Evolutionary conservation across 192 early-diverging fungal genomes (phyloP), one percentile per base, ranked within the genome.

Genomic region (Backusella circina): DNA sequence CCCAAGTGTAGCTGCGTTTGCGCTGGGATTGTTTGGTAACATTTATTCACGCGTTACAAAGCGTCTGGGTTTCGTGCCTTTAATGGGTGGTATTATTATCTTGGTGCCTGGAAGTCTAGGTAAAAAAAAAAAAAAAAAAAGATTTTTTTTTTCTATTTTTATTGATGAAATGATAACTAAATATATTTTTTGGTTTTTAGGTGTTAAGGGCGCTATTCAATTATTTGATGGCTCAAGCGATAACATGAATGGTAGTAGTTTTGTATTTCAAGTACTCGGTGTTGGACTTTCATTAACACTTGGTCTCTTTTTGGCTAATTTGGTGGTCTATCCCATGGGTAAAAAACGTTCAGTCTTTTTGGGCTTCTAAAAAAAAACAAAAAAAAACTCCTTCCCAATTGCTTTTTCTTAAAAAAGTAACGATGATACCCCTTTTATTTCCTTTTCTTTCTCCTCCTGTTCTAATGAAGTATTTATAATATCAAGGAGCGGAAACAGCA

Each of bases 31-130:
- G 38, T 84, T 89, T 38, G 86, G 89, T 28, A 96, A 97, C 77
- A 75, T 93, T 33, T 90, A 95, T 79, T 91, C 92, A 5, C 85
- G 91, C 5, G 71, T 97, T 21, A 90, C 90, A 26, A 86, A 91
- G 69, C 83, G 89, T 32, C 87, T 92, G 7, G 93, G 92, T 7
- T 89, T 96, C 79, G 93, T 90, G 36, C 92, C 93, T 13, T 88
- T 96, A 39, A 80, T 96, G 33, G 90, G 91, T 65, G 95, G 95
- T 30, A 92, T 96, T 6, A 80, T 93, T 54, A 80, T 96, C 39
- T 83, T 95, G 75, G 94, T 95, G 0, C 96, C 95, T 6, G 95
- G 95, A 57, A 89, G 87, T 77, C 79, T 95, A n/a, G 93, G 93
- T 38, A 65, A 70, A 23, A n/a, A n/a, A n/a, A n/a, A n/a, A n/a